Conservation (phyloP, 805 yeast genomes). For the Nakazawaea laoshanensis region DNA sequence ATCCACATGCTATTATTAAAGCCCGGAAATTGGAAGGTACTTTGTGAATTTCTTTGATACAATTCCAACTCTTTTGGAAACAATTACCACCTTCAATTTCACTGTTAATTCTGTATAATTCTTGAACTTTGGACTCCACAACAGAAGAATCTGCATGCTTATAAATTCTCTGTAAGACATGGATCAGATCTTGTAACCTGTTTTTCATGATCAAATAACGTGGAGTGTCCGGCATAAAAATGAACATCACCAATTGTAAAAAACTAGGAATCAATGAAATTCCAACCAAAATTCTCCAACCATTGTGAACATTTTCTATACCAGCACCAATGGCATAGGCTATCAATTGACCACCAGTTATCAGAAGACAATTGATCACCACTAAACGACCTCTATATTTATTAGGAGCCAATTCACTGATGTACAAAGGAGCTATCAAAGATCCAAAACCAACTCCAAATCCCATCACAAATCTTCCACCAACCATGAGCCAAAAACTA, state of each 20-base stretch:
- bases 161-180: slow-evolving; percentile 31
- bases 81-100: slow-evolving; percentile 13
- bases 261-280: slow-evolving; percentile 44
- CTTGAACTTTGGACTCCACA: slow-evolving; percentile 33
- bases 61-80: slow-evolving; percentile 26
- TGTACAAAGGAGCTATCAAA: slow-evolving; percentile 43
- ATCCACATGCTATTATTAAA: slow-evolving; percentile 44
- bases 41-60: slow-evolving; percentile 31
- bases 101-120: slow-evolving; percentile 24
- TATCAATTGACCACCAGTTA: slow-evolving; percentile 48
- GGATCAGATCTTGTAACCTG: slow-evolving; percentile 27
- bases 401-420: slow-evolving; percentile 45
- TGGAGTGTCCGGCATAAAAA: slow-evolving; percentile 48
- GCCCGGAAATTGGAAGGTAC: slow-evolving; percentile 41
- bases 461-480: slow-evolving; percentile 45
- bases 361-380: slow-evolving; percentile 42
- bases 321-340: slow-evolving; percentile 48
- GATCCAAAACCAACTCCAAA: slow-evolving; percentile 51
- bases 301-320: slow-evolving; percentile 29
- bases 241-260: slow-evolving; percentile 34
- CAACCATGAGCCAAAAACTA: slow-evolving; percentile 40
- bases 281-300: slow-evolving; percentile 46
- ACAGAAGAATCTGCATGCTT: slow-evolving; percentile 25
- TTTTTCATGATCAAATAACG: slow-evolving; percentile 40
- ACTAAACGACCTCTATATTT: slow-evolving; percentile 44